These are phyloP conservation scores for Leccinum longicurvipes DNA, from an alignment of 768 basidiomycete species.

Conservation along the genomic window DNA sequence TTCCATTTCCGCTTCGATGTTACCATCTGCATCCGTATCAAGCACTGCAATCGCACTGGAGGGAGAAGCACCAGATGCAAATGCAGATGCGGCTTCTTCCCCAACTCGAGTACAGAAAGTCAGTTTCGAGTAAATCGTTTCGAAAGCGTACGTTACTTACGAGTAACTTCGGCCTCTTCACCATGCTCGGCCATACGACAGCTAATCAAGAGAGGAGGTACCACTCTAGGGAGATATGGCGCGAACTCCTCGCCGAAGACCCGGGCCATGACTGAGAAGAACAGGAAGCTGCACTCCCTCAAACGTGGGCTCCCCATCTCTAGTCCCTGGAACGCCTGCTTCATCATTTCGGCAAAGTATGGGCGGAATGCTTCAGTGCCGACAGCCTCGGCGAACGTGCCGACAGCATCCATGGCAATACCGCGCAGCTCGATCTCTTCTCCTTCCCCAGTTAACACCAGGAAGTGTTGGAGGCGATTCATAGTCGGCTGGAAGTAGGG, in stretches of 20 bases:
- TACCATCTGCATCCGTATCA: slow-evolving; percentile 53
- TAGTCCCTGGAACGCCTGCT: slow-evolving; percentile 86
- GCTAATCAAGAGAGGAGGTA: slow-evolving; percentile 80
- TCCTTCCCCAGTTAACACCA: slow-evolving; percentile 78
- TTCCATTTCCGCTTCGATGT: slow-evolving; percentile 62
- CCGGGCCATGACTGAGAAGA: slow-evolving; percentile 98
- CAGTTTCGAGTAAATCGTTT: background rate
- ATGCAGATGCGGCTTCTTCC: slow-evolving; percentile 54
- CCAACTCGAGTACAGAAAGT: slow-evolving; percentile 35
- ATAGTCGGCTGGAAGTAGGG: slow-evolving; percentile 95
- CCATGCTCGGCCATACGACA: slow-evolving; percentile 82
- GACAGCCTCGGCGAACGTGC: slow-evolving; percentile 96
- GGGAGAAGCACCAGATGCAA: slow-evolving; percentile 72
- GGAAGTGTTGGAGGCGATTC: slow-evolving; percentile 83
- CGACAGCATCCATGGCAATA: slow-evolving; percentile 98
- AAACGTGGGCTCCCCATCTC: slow-evolving; percentile 83
- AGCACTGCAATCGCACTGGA: slow-evolving; percentile 64
- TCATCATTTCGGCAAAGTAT: slow-evolving; percentile 96
- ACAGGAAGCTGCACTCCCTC: slow-evolving; percentile 94
- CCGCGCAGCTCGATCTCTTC: slow-evolving; percentile 94
- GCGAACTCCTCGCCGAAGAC: slow-evolving; percentile 96
- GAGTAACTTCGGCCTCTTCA: slow-evolving; percentile 44
- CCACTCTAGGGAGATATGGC: slow-evolving; percentile 77
- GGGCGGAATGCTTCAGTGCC: slow-evolving; percentile 92
- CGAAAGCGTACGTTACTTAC: slow-evolving; percentile 33